Evolutionary conservation across 306 rosid species (phyloP).

Genomic region (Lotus japonicus): DNA sequence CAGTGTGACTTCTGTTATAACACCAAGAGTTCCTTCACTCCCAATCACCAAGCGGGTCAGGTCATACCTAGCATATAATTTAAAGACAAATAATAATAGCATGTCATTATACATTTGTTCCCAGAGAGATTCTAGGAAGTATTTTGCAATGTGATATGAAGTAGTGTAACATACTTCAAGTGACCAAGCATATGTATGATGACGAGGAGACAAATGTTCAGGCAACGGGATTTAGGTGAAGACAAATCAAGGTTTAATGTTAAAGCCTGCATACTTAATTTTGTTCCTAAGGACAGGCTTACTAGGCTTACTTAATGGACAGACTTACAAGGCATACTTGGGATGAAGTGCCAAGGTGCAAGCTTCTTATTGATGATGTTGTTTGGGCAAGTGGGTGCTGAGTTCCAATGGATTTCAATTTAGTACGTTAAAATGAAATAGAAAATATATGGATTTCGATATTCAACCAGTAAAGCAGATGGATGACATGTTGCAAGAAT

Average conservation of each 20-base stretch:
- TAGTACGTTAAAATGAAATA: not conserved
- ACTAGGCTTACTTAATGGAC: too few relatives aligned
- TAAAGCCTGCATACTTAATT: not conserved
- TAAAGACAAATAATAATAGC: not conserved
- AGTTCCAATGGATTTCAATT: not conserved
- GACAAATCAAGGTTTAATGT: not conserved
- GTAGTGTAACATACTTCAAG: not conserved
- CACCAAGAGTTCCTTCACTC: conserved; percentile 97
- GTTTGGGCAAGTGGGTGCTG: not conserved
- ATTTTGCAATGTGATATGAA: not conserved
- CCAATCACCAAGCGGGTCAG: conserved; percentile 93
- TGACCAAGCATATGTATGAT: not conserved
- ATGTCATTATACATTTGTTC: not conserved
- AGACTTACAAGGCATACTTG: too few relatives aligned
- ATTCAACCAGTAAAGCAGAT: not conserved
- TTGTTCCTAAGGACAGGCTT: too few relatives aligned
- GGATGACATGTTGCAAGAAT: not conserved
- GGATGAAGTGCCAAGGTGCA: not conserved
- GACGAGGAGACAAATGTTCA: not conserved
- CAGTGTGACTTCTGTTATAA: conserved; percentile 84
- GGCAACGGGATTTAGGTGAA: not conserved
- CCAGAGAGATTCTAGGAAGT: not conserved
- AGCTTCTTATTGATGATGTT: not conserved
- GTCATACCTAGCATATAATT: conserved; percentile 58
- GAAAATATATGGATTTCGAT: not conserved